Base-by-base conservation (phyloP, 1,284 basidiomycete species). In the Coniferiporia weirii region DNA sequence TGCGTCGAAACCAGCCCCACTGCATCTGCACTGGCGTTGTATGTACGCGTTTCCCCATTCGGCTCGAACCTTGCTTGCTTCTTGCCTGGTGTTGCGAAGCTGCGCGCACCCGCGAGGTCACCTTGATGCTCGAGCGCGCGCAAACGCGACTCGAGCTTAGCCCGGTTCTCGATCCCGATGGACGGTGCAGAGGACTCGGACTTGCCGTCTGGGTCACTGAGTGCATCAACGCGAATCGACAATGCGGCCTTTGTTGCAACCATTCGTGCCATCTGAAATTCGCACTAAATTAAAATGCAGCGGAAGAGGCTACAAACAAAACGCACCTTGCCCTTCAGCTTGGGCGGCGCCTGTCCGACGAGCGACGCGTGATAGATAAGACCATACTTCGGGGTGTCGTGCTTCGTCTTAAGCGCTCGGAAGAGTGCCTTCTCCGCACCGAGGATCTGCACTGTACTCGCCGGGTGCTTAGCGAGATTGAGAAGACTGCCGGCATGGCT, bases 391-490 rank as follows among this genome's bases (percentile, higher is more conserved):
- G 95, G 96, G 60, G 96, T 98, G 76, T 98, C 95, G 70, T 98
- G 95, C 76, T 98, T 99, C 61, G 97, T 98, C 79, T 99, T 99
- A 66, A 99, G 79, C 3, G 96, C 97, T 64, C 97, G 82, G 84
- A 99, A 99, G 52, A 99, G 82, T 6, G 96, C 96, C 78, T 99
- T 99, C 76, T 99, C 96, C 13, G 97, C 97, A 68, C 96, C 96
- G 36, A 99, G 83, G 67, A 99, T 98, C 76, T 99, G 97, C 17
- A 99, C 91, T 1, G 96, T 99, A 72, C 93, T 96, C 8, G 96
- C 96, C 22, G 96, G 97, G 73, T 97, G 91, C 77, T 99, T 99
- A 56, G 95, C 94, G 63, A 99, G 77, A 76, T 79, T 97, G 70
- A 96, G 84, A 73, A 99, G 79, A 71, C 92, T 95, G 46, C 96